phyloP scores from a whole-genome alignment of 75 land plant species.

The Isoetes taiwanensis region DNA sequence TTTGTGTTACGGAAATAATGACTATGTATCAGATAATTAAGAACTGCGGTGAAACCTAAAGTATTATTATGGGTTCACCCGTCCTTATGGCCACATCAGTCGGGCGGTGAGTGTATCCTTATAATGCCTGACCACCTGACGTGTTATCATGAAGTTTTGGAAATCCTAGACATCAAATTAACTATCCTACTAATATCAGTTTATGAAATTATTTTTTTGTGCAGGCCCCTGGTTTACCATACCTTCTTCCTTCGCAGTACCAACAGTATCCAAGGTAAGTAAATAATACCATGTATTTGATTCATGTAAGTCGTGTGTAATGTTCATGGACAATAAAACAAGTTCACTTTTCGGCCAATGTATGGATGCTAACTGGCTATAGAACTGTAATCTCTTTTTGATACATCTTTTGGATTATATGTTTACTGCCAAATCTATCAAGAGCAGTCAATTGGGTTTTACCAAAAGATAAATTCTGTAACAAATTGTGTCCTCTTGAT shows the following conservation, averaged over 20 bases:
- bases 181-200: not conserved
- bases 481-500: too few relatives aligned
- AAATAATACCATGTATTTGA: not conserved
- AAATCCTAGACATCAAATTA: not conserved
- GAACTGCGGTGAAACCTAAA: not conserved
- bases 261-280: conserved; percentile 63
- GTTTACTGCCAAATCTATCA: too few relatives aligned
- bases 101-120: too few relatives aligned
- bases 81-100: not conserved
- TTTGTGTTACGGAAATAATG: not conserved
- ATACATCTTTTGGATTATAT: too few relatives aligned
- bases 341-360: too few relatives aligned
- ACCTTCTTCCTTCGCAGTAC: conserved; percentile 74
- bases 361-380: too few relatives aligned
- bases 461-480: too few relatives aligned
- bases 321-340: too few relatives aligned
- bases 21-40: not conserved
- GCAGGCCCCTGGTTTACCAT: conserved; percentile 88
- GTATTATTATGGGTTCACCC: not conserved
- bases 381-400: too few relatives aligned
- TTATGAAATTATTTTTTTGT: conserved; percentile 1
- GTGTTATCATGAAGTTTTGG: not conserved
- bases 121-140: too few relatives aligned
- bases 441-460: too few relatives aligned
- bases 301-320: too few relatives aligned